These are phyloP conservation scores for Trichoderma breve DNA, from an alignment of 2,329 filamentous ascomycete genomes.

Conservation along the genomic window DNA sequence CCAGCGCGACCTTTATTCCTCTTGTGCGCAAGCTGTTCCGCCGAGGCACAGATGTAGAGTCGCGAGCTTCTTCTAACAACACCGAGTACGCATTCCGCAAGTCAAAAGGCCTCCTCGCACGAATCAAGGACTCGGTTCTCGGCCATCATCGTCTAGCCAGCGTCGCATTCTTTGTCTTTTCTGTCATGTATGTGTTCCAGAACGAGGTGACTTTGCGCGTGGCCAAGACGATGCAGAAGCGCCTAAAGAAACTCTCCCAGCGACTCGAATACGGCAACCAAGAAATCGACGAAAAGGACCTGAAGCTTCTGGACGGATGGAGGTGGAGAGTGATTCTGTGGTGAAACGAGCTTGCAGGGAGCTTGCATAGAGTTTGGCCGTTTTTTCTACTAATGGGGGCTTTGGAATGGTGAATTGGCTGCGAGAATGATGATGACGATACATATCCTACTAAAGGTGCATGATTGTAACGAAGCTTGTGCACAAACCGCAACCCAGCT, in stretches of 20 bases:
- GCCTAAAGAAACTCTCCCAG: conserved; percentile 47
- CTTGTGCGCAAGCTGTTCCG: conserved; percentile 52
- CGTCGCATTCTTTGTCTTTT: conserved; percentile 54
- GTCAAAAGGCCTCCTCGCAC: conserved; percentile 49
- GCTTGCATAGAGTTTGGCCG: neutral
- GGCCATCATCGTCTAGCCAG: conserved; percentile 46
- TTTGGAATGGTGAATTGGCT: neutral
- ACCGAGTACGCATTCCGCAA: conserved; percentile 58
- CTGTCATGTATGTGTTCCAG: conserved; percentile 57
- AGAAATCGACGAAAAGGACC: conserved; percentile 47
- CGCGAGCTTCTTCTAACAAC: conserved; percentile 43
- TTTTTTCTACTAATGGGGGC: conserved; percentile 3
- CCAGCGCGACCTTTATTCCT: conserved; percentile 52
- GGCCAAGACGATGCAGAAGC: conserved; percentile 50
- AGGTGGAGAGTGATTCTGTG: conserved; percentile 54
- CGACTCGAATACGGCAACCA: conserved; percentile 49
- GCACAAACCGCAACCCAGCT: conserved; percentile 13
- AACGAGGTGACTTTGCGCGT: conserved; percentile 58
- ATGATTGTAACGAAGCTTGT: conserved; percentile 33
- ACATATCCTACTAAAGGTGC: conserved; percentile 30
- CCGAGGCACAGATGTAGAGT: conserved; percentile 40
- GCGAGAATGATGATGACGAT: conserved; percentile 8
- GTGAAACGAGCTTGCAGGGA: neutral
- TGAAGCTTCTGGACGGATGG: conserved; percentile 53
- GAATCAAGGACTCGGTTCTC: conserved; percentile 47